phyloP scores from a whole-genome alignment of 2,329 filamentous ascomycete species.

The Xylariomycetidae sp. region DNA sequence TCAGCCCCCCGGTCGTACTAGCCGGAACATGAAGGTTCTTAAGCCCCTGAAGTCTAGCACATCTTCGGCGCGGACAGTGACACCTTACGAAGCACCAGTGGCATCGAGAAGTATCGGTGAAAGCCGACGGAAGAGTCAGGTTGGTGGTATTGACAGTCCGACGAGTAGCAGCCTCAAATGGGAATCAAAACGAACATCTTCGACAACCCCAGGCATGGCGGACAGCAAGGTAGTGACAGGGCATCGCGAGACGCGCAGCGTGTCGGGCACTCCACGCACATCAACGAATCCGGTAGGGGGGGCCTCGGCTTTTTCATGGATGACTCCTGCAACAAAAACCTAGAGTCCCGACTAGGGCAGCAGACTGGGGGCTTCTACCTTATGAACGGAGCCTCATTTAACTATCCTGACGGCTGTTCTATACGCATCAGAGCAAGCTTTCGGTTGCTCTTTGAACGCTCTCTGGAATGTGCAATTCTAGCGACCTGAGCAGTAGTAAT shows the following conservation, averaged over 20 bases:
- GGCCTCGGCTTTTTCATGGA: slow-evolving; percentile 92
- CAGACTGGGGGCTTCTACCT: slow-evolving; percentile 29
- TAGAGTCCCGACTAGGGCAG: slow-evolving; percentile 33
- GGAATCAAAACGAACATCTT: slow-evolving; percentile 49
- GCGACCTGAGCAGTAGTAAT: too few relatives aligned
- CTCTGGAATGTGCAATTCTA: too few relatives aligned
- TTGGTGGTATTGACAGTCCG: slow-evolving; percentile 25
- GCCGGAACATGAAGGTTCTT: slow-evolving; percentile 83
- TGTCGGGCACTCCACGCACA: slow-evolving; percentile 42
- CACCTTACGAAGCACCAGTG: slow-evolving; percentile 48
- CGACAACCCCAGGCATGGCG: slow-evolving; percentile 23
- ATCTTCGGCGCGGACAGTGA: slow-evolving; percentile 47
- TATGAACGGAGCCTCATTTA: too few relatives aligned
- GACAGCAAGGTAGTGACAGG: slow-evolving; percentile 31
- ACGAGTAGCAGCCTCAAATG: slow-evolving; percentile 37
- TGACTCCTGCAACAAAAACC: slow-evolving; percentile 56
- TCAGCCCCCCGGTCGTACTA: slow-evolving; percentile 58
- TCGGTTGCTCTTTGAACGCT: too few relatives aligned
- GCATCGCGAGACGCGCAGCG: slow-evolving; percentile 31
- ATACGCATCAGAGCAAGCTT: too few relatives aligned
- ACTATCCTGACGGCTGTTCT: too few relatives aligned
- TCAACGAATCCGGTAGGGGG: slow-evolving; percentile 81
- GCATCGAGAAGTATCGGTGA: slow-evolving; percentile 43
- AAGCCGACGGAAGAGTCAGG: slow-evolving; percentile 51
- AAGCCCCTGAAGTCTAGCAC: slow-evolving; percentile 66